A percentile compares a stretch with the other conserved stretches of the same genome.
Conservation (phyloP, 2,329 filamentous ascomycete genomes). For the Neonectria punicea region DNA sequence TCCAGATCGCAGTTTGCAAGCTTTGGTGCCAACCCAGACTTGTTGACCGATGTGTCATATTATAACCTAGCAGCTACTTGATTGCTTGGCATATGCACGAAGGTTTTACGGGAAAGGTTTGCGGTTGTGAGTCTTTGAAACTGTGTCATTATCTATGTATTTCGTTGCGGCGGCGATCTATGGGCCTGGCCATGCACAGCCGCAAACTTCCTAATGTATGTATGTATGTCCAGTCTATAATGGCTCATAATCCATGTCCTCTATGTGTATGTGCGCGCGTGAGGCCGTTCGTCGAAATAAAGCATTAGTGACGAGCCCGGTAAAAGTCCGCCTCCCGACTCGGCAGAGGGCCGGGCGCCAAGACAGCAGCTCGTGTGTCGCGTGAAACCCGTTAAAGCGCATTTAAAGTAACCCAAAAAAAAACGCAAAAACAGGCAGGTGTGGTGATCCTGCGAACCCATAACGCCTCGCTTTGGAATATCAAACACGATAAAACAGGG, state of each 20-base stretch:
- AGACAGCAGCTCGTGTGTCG: constrained; percentile 19
- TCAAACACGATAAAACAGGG: constrained; percentile 25
- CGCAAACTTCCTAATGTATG: constrained; percentile 2
- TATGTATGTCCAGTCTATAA: not conserved
- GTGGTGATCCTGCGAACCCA: constrained; percentile 32
- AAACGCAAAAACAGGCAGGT: constrained; percentile 28
- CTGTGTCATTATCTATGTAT: constrained; percentile 12
- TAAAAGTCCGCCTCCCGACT: not conserved
- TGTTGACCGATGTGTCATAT: not conserved
- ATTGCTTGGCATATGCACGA: not conserved
- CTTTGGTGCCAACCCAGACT: not conserved
- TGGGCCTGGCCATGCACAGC: constrained; percentile 7
- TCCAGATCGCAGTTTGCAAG: too few species aligned
- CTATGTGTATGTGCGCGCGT: constrained; percentile 8
- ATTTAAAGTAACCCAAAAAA: not conserved
- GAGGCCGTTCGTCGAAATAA: constrained; percentile 5
- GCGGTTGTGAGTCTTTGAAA: not conserved
- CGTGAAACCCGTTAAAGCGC: not conserved
- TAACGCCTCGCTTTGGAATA: constrained; percentile 41
- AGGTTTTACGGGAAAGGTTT: not conserved
- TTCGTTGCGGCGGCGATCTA: not conserved
- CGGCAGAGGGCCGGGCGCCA: not conserved
- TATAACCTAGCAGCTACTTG: not conserved
- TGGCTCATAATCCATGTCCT: constrained; percentile 8
- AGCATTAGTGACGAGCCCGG: constrained; percentile 7